Evolutionary conservation across 495 filamentous ascomycete species (phyloP).

Genomic region (Hypoxylon fragiforme): DNA sequence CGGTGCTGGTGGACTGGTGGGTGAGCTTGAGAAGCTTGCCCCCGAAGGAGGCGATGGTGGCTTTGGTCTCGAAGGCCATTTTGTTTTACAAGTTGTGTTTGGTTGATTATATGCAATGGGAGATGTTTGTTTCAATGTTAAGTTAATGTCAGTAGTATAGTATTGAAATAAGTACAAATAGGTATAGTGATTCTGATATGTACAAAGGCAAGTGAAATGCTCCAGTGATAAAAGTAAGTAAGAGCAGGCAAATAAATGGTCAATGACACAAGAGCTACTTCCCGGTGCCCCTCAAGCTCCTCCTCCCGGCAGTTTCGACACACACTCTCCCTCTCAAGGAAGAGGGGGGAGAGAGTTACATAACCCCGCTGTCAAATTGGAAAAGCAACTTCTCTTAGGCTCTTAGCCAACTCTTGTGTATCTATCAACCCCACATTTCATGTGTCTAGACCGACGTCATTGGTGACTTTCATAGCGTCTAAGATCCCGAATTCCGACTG

Average conservation of each 20-base stretch:
- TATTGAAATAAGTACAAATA: no score
- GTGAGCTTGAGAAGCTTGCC: slow-evolving; percentile 92
- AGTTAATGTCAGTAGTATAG: no score
- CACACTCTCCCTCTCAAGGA: slow-evolving; percentile 6
- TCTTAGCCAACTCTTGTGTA: no score
- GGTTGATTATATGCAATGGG: no score
- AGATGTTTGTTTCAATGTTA: no score
- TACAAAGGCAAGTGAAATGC: slow-evolving; percentile 9
- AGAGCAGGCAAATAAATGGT: no score
- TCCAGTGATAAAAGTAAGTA: not conserved
- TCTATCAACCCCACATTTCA: slow-evolving; percentile 32
- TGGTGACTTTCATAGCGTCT: slow-evolving; percentile 2
- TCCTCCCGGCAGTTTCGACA: slow-evolving; percentile 28
- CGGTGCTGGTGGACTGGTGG: slow-evolving; percentile 72
- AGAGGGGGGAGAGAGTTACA: not conserved
- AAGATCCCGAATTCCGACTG: slow-evolving; percentile 28
- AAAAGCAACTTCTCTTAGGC: not conserved
- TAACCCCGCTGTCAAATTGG: slow-evolving; percentile 17
- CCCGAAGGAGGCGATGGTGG: slow-evolving; percentile 88
- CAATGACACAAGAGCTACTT: slow-evolving; percentile 22
- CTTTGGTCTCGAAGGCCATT: slow-evolving; percentile 85
- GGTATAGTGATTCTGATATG: no score
- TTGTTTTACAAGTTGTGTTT: slow-evolving; percentile 18
- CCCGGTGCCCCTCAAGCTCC: slow-evolving; percentile 26
- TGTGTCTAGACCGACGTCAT: slow-evolving; percentile 21